phyloP scores from a whole-genome alignment of 768 basidiomycete genomes.

The Leccinum truebloodii region DNA sequence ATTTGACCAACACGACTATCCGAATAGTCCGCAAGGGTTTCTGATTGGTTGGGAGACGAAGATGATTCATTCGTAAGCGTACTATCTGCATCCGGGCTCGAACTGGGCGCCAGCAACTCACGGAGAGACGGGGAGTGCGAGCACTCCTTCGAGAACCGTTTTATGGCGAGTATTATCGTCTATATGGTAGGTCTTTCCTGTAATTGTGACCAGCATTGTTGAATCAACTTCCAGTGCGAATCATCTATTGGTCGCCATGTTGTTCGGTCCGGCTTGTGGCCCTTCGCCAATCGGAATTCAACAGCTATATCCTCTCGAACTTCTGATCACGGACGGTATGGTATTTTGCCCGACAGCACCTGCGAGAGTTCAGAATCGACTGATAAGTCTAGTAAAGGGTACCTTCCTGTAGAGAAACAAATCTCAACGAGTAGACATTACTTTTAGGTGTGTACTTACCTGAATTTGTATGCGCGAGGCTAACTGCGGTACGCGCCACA shows the following conservation, averaged over 20 bases:
- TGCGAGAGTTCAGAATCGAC: not conserved
- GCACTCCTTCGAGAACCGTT: not conserved
- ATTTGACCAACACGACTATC: too few species aligned
- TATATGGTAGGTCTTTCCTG: not conserved
- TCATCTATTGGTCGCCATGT: not conserved
- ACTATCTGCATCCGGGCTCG: not conserved
- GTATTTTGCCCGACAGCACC: not conserved
- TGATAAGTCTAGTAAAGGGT: rapidly evolving
- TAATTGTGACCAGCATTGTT: not conserved
- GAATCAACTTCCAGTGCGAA: not conserved
- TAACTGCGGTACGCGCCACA: too few species aligned
- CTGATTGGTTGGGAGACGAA: too few species aligned
- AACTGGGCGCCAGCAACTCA: not conserved
- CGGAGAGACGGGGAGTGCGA: too few species aligned
- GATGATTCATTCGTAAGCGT: too few species aligned
- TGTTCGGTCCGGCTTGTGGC: too few species aligned
- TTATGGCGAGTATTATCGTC: not conserved
- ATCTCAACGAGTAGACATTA: not conserved
- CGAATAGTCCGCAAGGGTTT: too few species aligned
- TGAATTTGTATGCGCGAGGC: too few species aligned
- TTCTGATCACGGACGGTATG: too few species aligned
- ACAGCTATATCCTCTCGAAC: not conserved
- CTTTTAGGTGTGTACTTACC: too few species aligned
- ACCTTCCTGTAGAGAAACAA: not conserved
- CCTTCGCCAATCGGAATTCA: not conserved